These are phyloP conservation scores for Ottelia alismoides DNA, from an alignment of 106 monocot species.

Conservation along the genomic window DNA sequence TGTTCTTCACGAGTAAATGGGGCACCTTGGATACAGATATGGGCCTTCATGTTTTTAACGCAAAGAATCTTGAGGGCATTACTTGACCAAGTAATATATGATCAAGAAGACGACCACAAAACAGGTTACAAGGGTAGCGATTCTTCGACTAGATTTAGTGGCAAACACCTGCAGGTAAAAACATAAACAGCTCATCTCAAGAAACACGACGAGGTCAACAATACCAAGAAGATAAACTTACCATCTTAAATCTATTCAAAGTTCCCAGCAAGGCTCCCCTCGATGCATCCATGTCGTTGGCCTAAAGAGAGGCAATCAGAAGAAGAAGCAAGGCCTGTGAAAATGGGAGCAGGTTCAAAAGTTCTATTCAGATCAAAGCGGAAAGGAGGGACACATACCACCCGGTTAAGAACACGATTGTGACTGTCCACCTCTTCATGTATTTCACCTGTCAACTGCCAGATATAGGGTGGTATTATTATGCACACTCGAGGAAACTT, in stretches of 20 bases:
- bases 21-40: too few relatives aligned
- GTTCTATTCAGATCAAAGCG: background rate
- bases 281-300: slow-evolving; percentile 51
- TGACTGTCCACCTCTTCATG: slow-evolving; percentile 9
- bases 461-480: too few relatives aligned
- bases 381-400: background rate
- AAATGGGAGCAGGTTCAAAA: background rate
- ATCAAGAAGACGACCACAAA: slow-evolving; percentile 20
- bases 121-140: slow-evolving; percentile 4
- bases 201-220: background rate
- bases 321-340: too few relatives aligned
- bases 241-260: slow-evolving; percentile 45
- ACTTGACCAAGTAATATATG: slow-evolving; percentile 23
- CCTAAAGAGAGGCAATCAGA: too few relatives aligned
- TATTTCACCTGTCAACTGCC: slow-evolving; percentile 2
- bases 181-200: background rate
- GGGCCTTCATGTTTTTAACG: background rate
- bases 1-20: too few relatives aligned
- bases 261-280: slow-evolving; percentile 49
- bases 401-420: slow-evolving; percentile 1
- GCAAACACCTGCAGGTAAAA: slow-evolving; percentile 5
- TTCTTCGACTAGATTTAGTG: slow-evolving; percentile 13
- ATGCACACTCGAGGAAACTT: too few relatives aligned
- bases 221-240: slow-evolving; percentile 4
- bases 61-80: background rate